phyloP scores from a whole-genome alignment of 176 grass and related monocot species.

The Avena eriantha region DNA sequence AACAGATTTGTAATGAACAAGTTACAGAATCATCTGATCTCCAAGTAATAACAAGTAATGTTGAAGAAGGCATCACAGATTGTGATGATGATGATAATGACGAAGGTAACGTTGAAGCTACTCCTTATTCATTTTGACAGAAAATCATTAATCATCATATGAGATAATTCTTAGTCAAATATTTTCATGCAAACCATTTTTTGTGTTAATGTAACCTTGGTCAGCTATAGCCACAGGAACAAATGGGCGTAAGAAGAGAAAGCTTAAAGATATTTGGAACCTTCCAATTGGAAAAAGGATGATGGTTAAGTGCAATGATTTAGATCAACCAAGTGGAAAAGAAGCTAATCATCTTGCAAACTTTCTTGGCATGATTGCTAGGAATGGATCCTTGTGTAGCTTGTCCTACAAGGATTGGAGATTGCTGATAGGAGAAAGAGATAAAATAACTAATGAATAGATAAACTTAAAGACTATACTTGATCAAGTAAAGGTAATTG shows the following conservation, averaged over 20 bases:
- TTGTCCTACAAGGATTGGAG: no score
- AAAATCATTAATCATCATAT: background rate
- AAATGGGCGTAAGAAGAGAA: background rate
- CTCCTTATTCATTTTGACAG: background rate
- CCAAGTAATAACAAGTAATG: background rate
- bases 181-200: background rate
- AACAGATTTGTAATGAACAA: background rate
- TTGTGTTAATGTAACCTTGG: background rate
- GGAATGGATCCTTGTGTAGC: no score
- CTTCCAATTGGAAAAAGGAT: conserved; percentile 9
- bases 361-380: no score
- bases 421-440: background rate
- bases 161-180: background rate
- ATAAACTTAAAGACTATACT: background rate
- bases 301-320: background rate
- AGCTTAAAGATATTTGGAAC: background rate
- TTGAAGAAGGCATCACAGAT: background rate
- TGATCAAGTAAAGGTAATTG: background rate
- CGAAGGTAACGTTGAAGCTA: background rate
- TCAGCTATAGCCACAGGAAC: background rate
- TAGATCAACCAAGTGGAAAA: no score
- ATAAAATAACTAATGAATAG: no score
- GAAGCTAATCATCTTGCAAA: no score
- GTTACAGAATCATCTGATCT: background rate
- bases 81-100: background rate